Evolutionary conservation across 441 rosid species (phyloP).

Genomic region (Adansonia madagascariensis): DNA sequence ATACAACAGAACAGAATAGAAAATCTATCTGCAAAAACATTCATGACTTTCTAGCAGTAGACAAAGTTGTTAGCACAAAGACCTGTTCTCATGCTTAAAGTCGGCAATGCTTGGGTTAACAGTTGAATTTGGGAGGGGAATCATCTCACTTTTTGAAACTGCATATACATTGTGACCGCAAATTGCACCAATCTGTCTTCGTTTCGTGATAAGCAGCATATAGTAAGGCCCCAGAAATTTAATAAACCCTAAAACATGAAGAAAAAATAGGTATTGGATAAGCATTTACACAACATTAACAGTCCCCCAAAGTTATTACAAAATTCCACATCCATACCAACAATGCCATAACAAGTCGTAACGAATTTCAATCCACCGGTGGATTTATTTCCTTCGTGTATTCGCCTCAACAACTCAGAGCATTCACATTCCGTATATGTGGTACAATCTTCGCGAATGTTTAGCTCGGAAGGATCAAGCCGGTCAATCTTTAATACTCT

Average conservation of each 20-base stretch:
- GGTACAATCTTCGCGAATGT: constrained; percentile 77
- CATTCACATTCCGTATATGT: constrained; percentile 71
- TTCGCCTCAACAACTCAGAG: constrained; percentile 72
- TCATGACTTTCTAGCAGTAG: constrained; percentile 16
- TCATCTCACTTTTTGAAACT: constrained; percentile 75
- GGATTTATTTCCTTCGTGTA: constrained; percentile 85
- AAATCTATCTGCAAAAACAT: constrained; percentile 21
- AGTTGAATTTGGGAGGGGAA: constrained; percentile 72
- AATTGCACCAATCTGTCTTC: constrained; percentile 85
- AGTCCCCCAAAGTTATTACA: not conserved
- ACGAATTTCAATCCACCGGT: constrained; percentile 89
- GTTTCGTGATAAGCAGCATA: constrained; percentile 87
- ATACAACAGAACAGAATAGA: constrained; percentile 17
- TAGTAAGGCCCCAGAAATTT: constrained; percentile 94
- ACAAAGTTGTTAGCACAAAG: constrained; percentile 31
- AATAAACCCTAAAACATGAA: constrained; percentile 65
- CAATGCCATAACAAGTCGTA: constrained; percentile 84
- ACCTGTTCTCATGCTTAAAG: constrained; percentile 83
- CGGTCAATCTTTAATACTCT: constrained; percentile 90
- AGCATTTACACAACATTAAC: constrained; percentile 13
- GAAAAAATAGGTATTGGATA: constrained; percentile 2
- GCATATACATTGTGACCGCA: constrained; percentile 90
- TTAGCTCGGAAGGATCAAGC: constrained; percentile 70
- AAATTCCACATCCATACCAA: constrained; percentile 59
- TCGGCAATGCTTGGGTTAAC: constrained; percentile 43